Evolutionary conservation across 1,284 basidiomycete genomes (phyloP), one percentile per base, ranked within the genome.

Genomic region (Filobasidium uniguttulatum): DNA sequence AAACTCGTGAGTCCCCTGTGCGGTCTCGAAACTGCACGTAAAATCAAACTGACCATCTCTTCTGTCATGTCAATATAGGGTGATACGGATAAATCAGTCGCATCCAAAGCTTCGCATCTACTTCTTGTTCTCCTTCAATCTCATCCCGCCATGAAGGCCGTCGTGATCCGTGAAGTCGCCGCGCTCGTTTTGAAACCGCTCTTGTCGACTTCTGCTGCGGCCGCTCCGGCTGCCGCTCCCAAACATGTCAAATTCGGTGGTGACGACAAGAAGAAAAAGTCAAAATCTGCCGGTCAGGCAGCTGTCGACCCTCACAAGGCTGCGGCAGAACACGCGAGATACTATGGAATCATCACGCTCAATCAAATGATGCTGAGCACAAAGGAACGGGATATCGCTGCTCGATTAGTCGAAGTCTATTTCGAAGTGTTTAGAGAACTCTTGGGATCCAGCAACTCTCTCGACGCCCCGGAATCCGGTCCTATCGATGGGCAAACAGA

Each of bases 401-500:
- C 82, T 45, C 77, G 80, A 54, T 74, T 98, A 47, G 81, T 98
- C 29, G 81, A 89, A 53, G 76, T 93, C 9, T 98, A 98, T 71
- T 99, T 98, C 63, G 84, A 91, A 71, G 77, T 98, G 60, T 99
- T 99, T 71, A 76, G 83, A 58, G 88, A 89, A 62, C 72, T 93
- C 10, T 75, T 94, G 1, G 82, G 85, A 0, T 75, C 80, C 19
- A 59, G 60, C 36, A 59, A 64, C 47, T 38, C 53, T 33, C 41
- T 33, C 7, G 59, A 56, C 23, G 59, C 58, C 12, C 48, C 49
- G n/a, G n/a, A n/a, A n/a, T n/a, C n/a, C n/a, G n/a, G n/a, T n/a
- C n/a, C n/a, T n/a, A n/a, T n/a, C n/a, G n/a, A n/a, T n/a, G 14
- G 58, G 55, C 29, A 29, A 8, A 66, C 67, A 9, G 61, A 64